A percentile compares a stretch with the other conserved stretches of the same genome.
These are phyloP conservation scores for Fusarium nurragi DNA, from an alignment of 2,329 filamentous ascomycete genomes.

Conservation along the genomic window DNA sequence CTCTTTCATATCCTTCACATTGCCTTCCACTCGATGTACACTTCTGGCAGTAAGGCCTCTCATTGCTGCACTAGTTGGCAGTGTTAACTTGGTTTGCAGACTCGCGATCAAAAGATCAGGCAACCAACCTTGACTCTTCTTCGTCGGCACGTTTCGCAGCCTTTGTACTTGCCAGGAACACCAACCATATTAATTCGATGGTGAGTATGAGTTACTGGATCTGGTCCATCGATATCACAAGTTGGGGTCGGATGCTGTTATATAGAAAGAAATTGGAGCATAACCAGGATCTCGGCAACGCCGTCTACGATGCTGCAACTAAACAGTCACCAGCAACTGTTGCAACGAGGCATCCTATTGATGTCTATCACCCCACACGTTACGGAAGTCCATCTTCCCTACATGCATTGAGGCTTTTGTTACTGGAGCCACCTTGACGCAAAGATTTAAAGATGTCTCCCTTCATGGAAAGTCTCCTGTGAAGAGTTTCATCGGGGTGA, in stretches of 20 bases:
- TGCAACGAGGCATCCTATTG: conserved; percentile 32
- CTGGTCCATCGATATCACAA: not conserved
- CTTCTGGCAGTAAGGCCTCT: conserved; percentile 68
- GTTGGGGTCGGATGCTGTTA: conserved; percentile 1
- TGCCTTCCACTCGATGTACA: conserved; percentile 65
- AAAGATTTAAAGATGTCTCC: conserved; percentile 21
- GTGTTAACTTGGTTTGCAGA: conserved; percentile 7
- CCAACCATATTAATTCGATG: conserved; percentile 61
- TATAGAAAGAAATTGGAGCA: conserved; percentile 1
- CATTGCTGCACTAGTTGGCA: conserved; percentile 65
- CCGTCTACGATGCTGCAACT: conserved; percentile 32
- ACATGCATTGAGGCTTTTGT: conserved; percentile 11
- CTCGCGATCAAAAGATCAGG: not conserved
- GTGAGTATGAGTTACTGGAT: conserved; percentile 2
- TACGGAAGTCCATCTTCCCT: conserved; percentile 25
- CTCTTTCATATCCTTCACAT: conserved; percentile 70
- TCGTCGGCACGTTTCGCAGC: conserved; percentile 69
- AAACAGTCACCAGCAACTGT: conserved; percentile 29
- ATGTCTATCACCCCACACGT: conserved; percentile 38
- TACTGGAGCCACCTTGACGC: conserved; percentile 9
- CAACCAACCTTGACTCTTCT: conserved; percentile 66
- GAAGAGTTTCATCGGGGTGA: conserved; percentile 37
- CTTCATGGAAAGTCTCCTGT: conserved; percentile 29
- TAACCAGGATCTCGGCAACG: conserved; percentile 16
- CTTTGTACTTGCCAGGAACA: conserved; percentile 71